Evolutionary conservation across 2,329 filamentous ascomycete species (phyloP), one percentile per base, ranked within the genome.

Genomic region (Ophiostoma sp.): DNA sequence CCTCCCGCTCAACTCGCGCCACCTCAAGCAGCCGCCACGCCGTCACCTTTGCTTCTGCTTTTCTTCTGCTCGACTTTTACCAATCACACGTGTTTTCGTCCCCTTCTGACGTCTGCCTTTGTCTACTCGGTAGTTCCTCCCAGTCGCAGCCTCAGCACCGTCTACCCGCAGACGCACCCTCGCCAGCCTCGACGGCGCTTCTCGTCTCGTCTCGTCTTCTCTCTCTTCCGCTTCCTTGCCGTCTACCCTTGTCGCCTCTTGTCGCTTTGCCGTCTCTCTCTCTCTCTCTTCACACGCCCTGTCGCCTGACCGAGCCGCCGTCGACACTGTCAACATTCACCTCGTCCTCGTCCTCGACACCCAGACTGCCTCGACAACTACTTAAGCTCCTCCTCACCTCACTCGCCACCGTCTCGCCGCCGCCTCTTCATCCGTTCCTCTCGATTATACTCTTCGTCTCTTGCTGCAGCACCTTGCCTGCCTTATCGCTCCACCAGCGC

Each of bases 11-110:
- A 39, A 39, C 62, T 69, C 54, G 69, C 69, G 69, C 69, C 69
- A 68, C 69, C 67, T 41, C 67, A n/a, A 39, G 41, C 66, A 68
- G 69, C 69, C 69, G 69, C 69, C 69, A 66, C 66, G 27, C 27
- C 57, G 33, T 65, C 33, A 13, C 57, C 60, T 35, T 23, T 8
- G 10, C 27, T 3, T 31, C 27, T 27, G 8, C 54, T 4, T 8
- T 11, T 15, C 7, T 27, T 31, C 27, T 31, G 27, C 23, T 15
- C 11, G 15, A 35, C 57, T 23, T 33, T 17, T 36, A n/a, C 15
- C 33, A 15, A 64, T n/a, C 33, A 64, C 27, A 35, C 57, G 11
- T 27, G 52, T 57, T 27, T 27, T 11, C 52, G 23, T 23, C 44
- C n/a, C 6, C 44, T 17, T 27, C 52, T 57, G 10, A 27, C 52